Percentiles rank a stretch among this genome's conserved stretches.
Evolutionary conservation across 176 grass and related monocot species (phyloP).

Genomic region (Ensete ventricosum): DNA sequence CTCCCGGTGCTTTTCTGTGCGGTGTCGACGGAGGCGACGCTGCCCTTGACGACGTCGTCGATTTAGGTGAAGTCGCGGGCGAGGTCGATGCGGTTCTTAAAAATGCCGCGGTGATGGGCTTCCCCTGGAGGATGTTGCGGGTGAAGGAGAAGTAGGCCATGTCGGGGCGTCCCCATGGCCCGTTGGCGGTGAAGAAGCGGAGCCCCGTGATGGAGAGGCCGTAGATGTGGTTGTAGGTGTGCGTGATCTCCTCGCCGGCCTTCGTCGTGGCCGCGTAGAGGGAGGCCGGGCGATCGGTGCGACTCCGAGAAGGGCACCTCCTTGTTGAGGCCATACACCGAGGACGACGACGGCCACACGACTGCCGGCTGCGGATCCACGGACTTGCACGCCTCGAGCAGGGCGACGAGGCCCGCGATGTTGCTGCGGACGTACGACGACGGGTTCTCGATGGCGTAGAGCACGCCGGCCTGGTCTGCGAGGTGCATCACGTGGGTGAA

Average conservation of each 20-base stretch:
- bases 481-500: conserved; percentile 1
- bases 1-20: not conserved
- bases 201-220: conserved; percentile 35
- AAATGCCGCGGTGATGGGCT: conserved; percentile 20
- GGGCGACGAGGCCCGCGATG: not conserved
- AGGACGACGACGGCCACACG: not conserved
- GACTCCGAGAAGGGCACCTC: no score
- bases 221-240: conserved; percentile 37
- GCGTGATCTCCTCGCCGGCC: conserved; percentile 36
- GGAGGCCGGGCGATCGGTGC: no score
- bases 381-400: not conserved
- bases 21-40: not conserved
- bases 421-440: not conserved
- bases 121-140: conserved; percentile 35
- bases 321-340: no score
- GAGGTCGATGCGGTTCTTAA: not conserved
- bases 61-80: not conserved
- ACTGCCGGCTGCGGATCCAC: not conserved
- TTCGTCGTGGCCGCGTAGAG: no score
- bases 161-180: conserved; percentile 36
- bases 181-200: conserved; percentile 37
- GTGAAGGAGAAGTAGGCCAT: conserved; percentile 47
- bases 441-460: not conserved
- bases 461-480: not conserved
- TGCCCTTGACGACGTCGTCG: not conserved